Conservation (phyloP, 345 rosid species). For the Lepidium sativum region DNA sequence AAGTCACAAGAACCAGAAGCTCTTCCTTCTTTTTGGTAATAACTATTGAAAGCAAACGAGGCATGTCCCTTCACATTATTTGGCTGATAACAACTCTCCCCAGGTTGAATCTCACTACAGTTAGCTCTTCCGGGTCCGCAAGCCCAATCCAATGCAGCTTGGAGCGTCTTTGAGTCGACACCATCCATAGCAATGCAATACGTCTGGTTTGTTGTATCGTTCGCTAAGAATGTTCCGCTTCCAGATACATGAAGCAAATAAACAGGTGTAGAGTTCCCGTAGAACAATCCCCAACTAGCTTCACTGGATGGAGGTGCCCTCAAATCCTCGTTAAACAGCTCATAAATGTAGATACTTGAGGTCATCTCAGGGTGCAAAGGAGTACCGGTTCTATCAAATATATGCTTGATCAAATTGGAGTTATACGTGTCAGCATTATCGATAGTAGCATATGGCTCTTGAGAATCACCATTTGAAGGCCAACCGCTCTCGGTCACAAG, state of each 20-base stretch:
- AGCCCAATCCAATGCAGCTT: conserved; percentile 95
- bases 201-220: conserved; percentile 88
- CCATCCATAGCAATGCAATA: conserved; percentile 72
- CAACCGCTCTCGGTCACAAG: conserved; percentile 86
- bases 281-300: conserved; percentile 85
- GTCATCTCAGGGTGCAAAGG: conserved; percentile 85
- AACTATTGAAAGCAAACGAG: conserved; percentile 93
- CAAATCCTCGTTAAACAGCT: conserved; percentile 78
- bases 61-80: conserved; percentile 79
- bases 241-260: conserved; percentile 93
- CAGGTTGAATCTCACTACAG: conserved; percentile 93
- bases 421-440: conserved; percentile 87
- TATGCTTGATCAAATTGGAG: conserved; percentile 87
- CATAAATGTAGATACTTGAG: conserved; percentile 69
- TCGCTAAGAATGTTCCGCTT: conserved; percentile 77
- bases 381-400: conserved; percentile 67
- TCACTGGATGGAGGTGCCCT: conserved; percentile 73
- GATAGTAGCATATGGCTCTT: conserved; percentile 77
- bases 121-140: conserved; percentile 90
- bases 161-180: conserved; percentile 62
- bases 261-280: conserved; percentile 73
- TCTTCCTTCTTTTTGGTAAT: conserved; percentile 81
- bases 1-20: conserved; percentile 84
- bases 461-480: conserved; percentile 77
- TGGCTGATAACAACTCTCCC: conserved; percentile 85